A percentile compares a stretch with the other conserved stretches of the same genome.
phyloP scores from a whole-genome alignment of 108 stramenopile genomes.

The Fragilaria radians region DNA sequence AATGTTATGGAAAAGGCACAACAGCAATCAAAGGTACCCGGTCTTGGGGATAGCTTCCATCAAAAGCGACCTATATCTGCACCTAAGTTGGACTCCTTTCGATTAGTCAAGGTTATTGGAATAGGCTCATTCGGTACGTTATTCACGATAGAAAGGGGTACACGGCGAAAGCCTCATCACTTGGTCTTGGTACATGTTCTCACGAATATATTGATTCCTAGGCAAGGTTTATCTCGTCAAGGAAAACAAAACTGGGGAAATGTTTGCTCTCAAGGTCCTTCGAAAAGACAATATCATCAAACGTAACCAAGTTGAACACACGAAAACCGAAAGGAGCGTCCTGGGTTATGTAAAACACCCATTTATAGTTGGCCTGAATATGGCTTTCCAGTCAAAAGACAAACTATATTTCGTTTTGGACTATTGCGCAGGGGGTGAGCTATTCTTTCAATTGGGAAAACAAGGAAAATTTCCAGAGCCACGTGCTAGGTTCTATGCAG shows the following conservation, averaged over 20 bases:
- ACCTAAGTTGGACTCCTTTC: conserved; percentile 80
- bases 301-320: conserved; percentile 97
- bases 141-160: not conserved
- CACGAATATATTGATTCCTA: conserved; percentile 16
- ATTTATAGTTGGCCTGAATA: conserved; percentile 97
- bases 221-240: conserved; percentile 87
- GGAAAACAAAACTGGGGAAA: conserved; percentile 64
- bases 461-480: conserved; percentile 89
- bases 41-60: conserved; percentile 54
- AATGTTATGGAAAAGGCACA: conserved; percentile 61
- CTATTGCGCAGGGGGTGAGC: conserved; percentile 97
- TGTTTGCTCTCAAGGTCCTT: conserved; percentile 94
- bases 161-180: not conserved
- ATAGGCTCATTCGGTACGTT: conserved; percentile 92
- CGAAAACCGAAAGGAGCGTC: conserved; percentile 94
- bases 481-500: conserved; percentile 93
- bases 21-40: conserved; percentile 20
- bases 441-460: conserved; percentile 96
- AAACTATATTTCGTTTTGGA: conserved; percentile 98
- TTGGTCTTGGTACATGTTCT: not conserved
- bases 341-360: conserved; percentile 96
- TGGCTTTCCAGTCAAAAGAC: conserved; percentile 97
- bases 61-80: conserved; percentile 53
- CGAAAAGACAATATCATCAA: conserved; percentile 96
- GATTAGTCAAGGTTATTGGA: conserved; percentile 87